These are phyloP conservation scores for Pinus tabuliformis DNA, from an alignment of 75 land plant genomes.

Conservation along the genomic window DNA sequence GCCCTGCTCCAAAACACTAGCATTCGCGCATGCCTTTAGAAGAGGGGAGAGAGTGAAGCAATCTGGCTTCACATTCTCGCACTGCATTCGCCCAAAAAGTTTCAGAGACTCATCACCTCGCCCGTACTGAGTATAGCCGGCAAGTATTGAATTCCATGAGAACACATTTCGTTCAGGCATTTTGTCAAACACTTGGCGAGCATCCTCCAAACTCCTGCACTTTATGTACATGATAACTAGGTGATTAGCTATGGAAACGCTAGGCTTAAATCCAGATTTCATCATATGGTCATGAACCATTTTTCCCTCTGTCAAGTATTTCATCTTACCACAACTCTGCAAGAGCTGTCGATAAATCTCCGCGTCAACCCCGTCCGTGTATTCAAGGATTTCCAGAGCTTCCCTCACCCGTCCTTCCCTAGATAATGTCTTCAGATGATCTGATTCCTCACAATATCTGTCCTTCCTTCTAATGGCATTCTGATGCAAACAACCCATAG, in stretches of 20 bases:
- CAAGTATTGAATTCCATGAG: slow-evolving; percentile 44
- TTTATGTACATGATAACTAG: slow-evolving; percentile 18
- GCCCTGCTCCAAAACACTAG: slow-evolving; percentile 24
- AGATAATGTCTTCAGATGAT: too few species aligned
- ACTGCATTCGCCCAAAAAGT: slow-evolving; percentile 11
- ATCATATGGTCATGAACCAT: not conserved
- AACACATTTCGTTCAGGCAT: slow-evolving; percentile 20
- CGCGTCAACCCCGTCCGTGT: too few species aligned
- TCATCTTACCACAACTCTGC: too few species aligned
- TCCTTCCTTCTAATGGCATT: too few species aligned
- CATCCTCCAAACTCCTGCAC: slow-evolving; percentile 17
- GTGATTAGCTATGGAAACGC: not conserved
- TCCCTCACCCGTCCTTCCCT: too few species aligned
- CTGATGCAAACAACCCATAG: too few species aligned
- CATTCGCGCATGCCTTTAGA: slow-evolving; percentile 35
- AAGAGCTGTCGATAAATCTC: too few species aligned
- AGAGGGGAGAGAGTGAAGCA: slow-evolving; percentile 24
- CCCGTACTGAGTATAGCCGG: slow-evolving; percentile 41
- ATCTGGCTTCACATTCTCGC: slow-evolving; percentile 10
- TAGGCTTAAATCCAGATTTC: not conserved
- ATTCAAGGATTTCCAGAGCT: too few species aligned
- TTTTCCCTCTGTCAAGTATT: not conserved
- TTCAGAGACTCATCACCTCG: slow-evolving; percentile 15
- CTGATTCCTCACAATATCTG: too few species aligned
- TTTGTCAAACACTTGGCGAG: slow-evolving; percentile 13